Evolutionary conservation across 495 filamentous ascomycete species (phyloP).

Genomic region (Eremomyces bilateralis): DNA sequence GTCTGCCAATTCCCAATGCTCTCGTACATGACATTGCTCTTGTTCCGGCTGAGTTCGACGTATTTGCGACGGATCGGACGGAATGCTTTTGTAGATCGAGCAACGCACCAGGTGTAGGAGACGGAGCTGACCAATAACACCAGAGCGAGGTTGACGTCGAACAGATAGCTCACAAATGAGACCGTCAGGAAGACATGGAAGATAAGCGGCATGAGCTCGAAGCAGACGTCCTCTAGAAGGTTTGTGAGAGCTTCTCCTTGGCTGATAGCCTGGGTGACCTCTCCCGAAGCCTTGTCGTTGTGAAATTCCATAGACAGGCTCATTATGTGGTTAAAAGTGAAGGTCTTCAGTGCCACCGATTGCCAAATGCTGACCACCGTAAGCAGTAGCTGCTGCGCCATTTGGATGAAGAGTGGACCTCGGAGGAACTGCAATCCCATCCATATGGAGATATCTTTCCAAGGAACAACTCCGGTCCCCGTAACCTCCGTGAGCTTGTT

Average conservation of each 20-base stretch:
- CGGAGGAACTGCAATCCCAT: constrained; percentile 8
- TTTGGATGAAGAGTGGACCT: constrained; percentile 6
- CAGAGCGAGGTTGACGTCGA: constrained; percentile 54
- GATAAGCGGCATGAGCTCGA: constrained; percentile 45
- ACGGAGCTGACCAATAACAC: constrained; percentile 38
- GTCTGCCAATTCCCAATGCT: constrained; percentile 47
- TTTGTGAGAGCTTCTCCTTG: constrained; percentile 40
- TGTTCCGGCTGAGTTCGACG: constrained; percentile 26
- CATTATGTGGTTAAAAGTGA: constrained; percentile 57
- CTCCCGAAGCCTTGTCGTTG: constrained; percentile 47
- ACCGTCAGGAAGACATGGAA: constrained; percentile 50
- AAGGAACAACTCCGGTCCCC: constrained; percentile 12
- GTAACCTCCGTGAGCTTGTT: constrained; percentile 8
- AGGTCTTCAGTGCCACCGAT: constrained; percentile 34
- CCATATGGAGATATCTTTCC: constrained; percentile 16
- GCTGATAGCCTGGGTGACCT: constrained; percentile 43
- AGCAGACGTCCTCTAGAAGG: constrained; percentile 43
- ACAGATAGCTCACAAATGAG: constrained; percentile 42
- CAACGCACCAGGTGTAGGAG: constrained; percentile 33
- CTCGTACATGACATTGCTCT: constrained; percentile 38
- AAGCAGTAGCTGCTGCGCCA: constrained; percentile 8
- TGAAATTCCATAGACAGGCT: constrained; percentile 62
- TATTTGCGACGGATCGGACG: constrained; percentile 6
- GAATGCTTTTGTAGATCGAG: constrained; percentile 5
- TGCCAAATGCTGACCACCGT: constrained; percentile 35